Evolutionary conservation across 768 basidiomycete species (phyloP).

Genomic region (Hemileccinum rubropunctum): DNA sequence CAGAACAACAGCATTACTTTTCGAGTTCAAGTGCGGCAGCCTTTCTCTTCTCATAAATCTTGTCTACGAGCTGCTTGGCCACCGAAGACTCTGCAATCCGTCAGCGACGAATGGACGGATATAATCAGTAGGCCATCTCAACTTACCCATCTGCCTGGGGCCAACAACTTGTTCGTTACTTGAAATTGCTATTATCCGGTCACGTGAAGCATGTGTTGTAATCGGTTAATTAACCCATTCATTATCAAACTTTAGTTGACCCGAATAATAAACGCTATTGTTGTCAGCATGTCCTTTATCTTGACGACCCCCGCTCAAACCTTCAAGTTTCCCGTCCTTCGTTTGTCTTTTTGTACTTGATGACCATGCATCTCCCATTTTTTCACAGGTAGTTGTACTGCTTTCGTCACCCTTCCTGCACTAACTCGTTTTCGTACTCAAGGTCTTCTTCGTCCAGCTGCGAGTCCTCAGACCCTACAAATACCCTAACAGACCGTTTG

Average conservation of each 20-base stretch:
- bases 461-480: conserved; percentile 52
- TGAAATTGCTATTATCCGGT: too few species aligned
- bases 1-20: conserved; percentile 52
- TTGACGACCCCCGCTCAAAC: not conserved
- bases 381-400: conserved; percentile 7
- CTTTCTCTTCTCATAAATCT: conserved; percentile 96
- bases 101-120: not conserved
- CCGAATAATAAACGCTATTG: not conserved
- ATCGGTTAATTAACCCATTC: not conserved
- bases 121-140: not conserved
- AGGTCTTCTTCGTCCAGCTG: conserved; percentile 17
- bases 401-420: not conserved
- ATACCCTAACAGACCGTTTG: conserved; percentile 61
- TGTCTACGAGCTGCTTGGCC: conserved; percentile 81
- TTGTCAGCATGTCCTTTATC: not conserved
- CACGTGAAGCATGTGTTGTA: not conserved
- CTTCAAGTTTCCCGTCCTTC: too few species aligned
- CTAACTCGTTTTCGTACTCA: conserved; percentile 3
- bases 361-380: conserved; percentile 12
- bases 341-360: too few species aligned
- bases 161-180: too few species aligned
- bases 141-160: conserved; percentile 19
- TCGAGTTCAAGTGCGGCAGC: conserved; percentile 93
- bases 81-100: conserved; percentile 59
- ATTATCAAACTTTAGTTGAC: too few species aligned